A percentile compares a stretch with the other conserved stretches of the same genome.
These are phyloP conservation scores for Rostrohypoxylon terebratum DNA, from an alignment of 495 filamentous ascomycete genomes.

Conservation along the genomic window DNA sequence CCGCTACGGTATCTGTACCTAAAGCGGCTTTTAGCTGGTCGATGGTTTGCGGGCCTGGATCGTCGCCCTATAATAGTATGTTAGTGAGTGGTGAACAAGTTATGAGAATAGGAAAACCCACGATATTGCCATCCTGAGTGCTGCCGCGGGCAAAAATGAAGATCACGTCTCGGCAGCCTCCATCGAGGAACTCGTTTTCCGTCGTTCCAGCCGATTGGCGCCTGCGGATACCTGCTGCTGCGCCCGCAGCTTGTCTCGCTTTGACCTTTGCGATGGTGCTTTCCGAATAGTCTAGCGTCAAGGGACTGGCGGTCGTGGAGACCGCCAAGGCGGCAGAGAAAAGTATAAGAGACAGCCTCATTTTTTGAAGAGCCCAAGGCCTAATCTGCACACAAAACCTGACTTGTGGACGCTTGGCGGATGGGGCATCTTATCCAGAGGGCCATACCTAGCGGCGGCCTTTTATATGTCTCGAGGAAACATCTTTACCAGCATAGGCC, in stretches of 20 bases:
- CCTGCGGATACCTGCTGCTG: constrained; percentile 1
- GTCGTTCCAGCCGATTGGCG: constrained; percentile 42
- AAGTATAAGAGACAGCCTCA: constrained; percentile 41
- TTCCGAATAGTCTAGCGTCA: constrained; percentile 46
- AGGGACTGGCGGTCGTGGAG: constrained; percentile 40
- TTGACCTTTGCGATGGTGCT: constrained; percentile 33
- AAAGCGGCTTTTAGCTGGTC: constrained; percentile 46
- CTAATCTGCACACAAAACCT: neutral
- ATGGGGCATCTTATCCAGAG: neutral
- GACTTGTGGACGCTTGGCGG: neutral
- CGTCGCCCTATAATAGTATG: constrained; percentile 18
- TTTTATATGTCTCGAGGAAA: neutral
- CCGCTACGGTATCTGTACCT: constrained; percentile 47
- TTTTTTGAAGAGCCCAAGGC: neutral
- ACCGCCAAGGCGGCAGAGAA: constrained; percentile 39
- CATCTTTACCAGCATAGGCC: neutral
- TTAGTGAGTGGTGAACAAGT: neutral
- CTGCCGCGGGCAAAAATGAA: constrained; percentile 66
- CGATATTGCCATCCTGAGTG: constrained; percentile 66
- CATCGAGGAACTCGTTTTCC: constrained; percentile 58
- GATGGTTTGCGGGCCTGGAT: constrained; percentile 47
- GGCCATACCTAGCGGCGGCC: neutral
- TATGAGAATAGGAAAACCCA: constrained; percentile 35
- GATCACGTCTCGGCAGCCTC: constrained; percentile 60
- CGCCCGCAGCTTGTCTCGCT: constrained; percentile 6